Base-by-base conservation (phyloP, 352 stramenopile species). In the Thalassiosira hispida region DNA sequence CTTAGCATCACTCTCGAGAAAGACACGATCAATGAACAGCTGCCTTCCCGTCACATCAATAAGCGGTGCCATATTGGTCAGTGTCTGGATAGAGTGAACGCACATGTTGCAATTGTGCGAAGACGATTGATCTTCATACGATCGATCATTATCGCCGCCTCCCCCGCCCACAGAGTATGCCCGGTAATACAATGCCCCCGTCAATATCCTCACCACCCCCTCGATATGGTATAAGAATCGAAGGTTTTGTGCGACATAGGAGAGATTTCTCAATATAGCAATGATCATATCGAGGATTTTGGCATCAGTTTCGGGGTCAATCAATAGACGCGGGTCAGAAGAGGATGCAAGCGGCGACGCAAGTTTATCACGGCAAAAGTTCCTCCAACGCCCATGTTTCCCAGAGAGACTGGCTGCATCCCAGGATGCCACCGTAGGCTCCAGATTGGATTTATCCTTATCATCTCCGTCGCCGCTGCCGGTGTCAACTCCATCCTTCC, bases 251-350 rank as follows among this genome's bases (percentile, higher is more conserved):
- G 83, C 78, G 44, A 90, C 88, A 77, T 84, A 93, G 12, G 81
- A 90, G 29, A 92, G 56, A 75, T 93, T 93, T 11, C 88, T 79
- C n/a, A 93, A 53, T 65, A 93, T 91, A 0, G 83, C 62, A 14
- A 91, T 22, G 33, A 93, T 79, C 8, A 73, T 70, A 33, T 91
- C 80, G 29, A 85, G 55, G 20, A 85, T 75, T 25, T 47, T 66
- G 20, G 23, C 40, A 44, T 83, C 76, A 38, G 56, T 69, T 46
- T 83, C 68, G 2, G 29, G 56, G 60, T 83, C 76, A 56, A 83
- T 83, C 18, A 88, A 75, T 23, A 66, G 52, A 52, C 75, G 81
- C 18, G 78, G 65, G 73, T 84, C 65, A 14, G 83, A 83, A n/a
- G 72, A 80, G 14, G 64, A 79, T 20, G 83, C 53, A 14, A 83